A percentile compares a stretch with the other conserved stretches of the same genome.
phyloP scores from a whole-genome alignment of 1,139 yeast genomes.

The Candida sp. region DNA sequence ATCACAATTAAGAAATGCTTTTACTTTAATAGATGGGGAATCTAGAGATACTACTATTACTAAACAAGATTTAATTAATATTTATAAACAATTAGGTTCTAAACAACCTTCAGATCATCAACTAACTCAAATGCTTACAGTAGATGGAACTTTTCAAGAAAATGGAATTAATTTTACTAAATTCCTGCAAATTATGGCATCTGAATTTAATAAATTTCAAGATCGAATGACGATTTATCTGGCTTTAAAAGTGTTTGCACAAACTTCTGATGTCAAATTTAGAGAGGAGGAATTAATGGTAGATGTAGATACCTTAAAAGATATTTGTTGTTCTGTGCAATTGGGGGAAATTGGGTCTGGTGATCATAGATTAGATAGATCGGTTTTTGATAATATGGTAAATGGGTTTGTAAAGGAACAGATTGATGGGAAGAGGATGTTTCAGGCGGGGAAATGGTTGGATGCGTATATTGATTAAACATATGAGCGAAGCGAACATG shows the following conservation, averaged over 20 bases:
- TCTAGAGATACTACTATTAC: slow-evolving; percentile 68
- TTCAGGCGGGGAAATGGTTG: slow-evolving; percentile 58
- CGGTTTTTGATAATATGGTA: slow-evolving; percentile 50
- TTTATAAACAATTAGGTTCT: slow-evolving; percentile 50
- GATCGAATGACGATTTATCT: slow-evolving; percentile 55
- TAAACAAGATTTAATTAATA: slow-evolving; percentile 52
- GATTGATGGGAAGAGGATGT: slow-evolving; percentile 53
- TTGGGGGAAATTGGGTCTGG: slow-evolving; percentile 42
- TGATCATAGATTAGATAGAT: slow-evolving; percentile 50
- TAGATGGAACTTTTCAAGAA: slow-evolving; percentile 15
- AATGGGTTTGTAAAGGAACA: slow-evolving; percentile 57
- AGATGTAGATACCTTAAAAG: slow-evolving; percentile 48
- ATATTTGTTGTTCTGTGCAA: slow-evolving; percentile 45
- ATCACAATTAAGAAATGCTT: slow-evolving; percentile 44
- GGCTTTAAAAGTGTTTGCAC: slow-evolving; percentile 62
- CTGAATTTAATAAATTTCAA: slow-evolving; percentile 55
- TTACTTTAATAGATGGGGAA: slow-evolving; percentile 76
- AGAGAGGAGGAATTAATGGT: slow-evolving; percentile 30
- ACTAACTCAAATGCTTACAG: slow-evolving; percentile 46
- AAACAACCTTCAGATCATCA: slow-evolving; percentile 39
- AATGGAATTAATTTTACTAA: slow-evolving; percentile 64
- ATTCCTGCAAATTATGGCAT: slow-evolving; percentile 67
- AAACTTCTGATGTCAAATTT: slow-evolving; percentile 15
- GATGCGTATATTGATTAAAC: slow-evolving; percentile 45
- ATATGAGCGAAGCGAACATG: no score